A percentile compares a stretch with the other conserved stretches of the same genome.
Conservation (phyloP, 768 basidiomycete species). For the Suillus brevipes region DNA sequence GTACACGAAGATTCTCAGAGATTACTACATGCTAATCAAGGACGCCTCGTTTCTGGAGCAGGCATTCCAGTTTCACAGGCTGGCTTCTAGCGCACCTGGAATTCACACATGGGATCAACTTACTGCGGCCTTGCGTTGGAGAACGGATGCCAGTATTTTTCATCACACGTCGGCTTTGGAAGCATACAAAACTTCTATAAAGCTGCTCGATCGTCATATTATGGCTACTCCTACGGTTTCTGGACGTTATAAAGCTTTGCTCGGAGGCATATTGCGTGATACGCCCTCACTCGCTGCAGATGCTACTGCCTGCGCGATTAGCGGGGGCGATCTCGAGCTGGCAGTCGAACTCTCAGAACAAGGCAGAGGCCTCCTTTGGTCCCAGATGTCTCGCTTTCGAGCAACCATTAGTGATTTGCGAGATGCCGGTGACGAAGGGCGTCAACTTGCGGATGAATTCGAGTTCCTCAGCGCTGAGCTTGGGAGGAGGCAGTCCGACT, state of each 20-base stretch:
- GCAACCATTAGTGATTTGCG: conserved; percentile 28
- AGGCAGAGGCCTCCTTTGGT: conserved; percentile 32
- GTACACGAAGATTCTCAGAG: background rate
- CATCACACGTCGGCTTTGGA: conserved; percentile 21
- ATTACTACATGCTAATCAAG: background rate
- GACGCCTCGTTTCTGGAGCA: conserved; percentile 12
- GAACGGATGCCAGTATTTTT: conserved; percentile 3
- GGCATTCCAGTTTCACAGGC: conserved; percentile 13
- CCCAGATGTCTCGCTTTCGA: conserved; percentile 27
- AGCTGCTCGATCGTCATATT: conserved; percentile 20
- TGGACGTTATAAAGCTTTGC: conserved; percentile 16
- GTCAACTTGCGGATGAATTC: conserved; percentile 26
- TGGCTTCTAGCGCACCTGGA: conserved; percentile 15
- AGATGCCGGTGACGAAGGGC: conserved; percentile 14
- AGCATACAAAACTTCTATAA: conserved; percentile 24
- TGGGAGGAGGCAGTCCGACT: background rate
- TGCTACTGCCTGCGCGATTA: conserved; percentile 29
- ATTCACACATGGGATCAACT: conserved; percentile 13
- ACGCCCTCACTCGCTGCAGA: conserved; percentile 20
- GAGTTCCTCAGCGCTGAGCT: conserved; percentile 22
- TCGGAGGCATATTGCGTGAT: conserved; percentile 7
- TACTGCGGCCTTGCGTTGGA: conserved; percentile 17
- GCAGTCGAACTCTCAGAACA: conserved; percentile 39
- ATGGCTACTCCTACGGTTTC: conserved; percentile 20
- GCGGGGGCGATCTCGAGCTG: conserved; percentile 15